Evolutionary conservation across 2,329 filamentous ascomycete species (phyloP).

Genomic region (Ceratocystis papillata): DNA sequence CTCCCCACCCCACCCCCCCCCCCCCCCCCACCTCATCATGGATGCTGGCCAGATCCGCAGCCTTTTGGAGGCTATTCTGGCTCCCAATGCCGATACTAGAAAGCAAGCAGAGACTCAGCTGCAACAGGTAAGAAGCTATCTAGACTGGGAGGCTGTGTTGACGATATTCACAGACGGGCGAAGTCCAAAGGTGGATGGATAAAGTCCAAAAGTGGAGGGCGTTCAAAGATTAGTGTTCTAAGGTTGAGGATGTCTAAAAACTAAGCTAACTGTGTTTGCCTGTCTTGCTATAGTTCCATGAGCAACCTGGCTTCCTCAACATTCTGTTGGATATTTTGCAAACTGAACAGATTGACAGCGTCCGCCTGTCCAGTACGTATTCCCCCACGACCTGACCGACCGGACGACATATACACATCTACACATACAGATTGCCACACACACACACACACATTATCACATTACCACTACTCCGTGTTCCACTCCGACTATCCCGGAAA

Average conservation of each 20-base stretch:
- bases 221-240: too few relatives aligned
- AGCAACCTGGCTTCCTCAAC: constrained; percentile 79
- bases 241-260: too few relatives aligned
- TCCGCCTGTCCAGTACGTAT: constrained; percentile 76
- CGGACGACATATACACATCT: background rate
- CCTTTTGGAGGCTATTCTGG: constrained; percentile 67
- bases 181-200: too few relatives aligned
- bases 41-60: constrained; percentile 63
- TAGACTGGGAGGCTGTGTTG: background rate
- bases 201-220: too few relatives aligned
- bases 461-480: too few relatives aligned
- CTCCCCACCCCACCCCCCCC: constrained; percentile 26
- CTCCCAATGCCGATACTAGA: constrained; percentile 61
- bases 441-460: too few relatives aligned
- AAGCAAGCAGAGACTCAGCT: constrained; percentile 69
- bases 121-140: constrained; percentile 54
- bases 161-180: background rate
- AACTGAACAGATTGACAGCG: constrained; percentile 70
- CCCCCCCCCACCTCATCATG: constrained; percentile 41
- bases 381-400: constrained; percentile 25
- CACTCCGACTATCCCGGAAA: too few relatives aligned
- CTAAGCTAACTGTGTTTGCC: background rate
- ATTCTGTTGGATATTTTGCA: constrained; percentile 84
- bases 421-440: background rate
- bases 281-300: constrained; percentile 58